phyloP scores from a whole-genome alignment of 257 asterid species.

The Nicotiana tomentosiformis region DNA sequence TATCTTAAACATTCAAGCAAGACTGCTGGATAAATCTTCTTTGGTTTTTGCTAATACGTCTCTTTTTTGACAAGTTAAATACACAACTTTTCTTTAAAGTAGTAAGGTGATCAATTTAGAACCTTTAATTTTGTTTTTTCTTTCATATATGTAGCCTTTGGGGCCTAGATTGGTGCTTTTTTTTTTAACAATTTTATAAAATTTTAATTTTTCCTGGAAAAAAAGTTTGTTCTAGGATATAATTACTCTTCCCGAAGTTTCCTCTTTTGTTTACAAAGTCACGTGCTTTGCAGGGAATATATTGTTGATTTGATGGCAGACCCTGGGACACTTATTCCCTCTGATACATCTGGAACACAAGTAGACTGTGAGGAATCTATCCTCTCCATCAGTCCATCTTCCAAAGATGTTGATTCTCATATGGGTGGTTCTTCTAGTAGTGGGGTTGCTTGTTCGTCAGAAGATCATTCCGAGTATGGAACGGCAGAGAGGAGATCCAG shows the following conservation, averaged over 20 bases:
- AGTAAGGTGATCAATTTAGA: not conserved
- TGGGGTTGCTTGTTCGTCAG: conserved; percentile 31
- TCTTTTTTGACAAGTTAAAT: not conserved
- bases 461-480: conserved; percentile 29
- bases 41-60: not conserved
- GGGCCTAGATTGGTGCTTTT: not conserved
- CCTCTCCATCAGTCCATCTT: conserved; percentile 19
- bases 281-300: conserved; percentile 63
- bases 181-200: not conserved
- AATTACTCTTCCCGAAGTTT: not conserved
- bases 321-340: conserved; percentile 96
- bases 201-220: not conserved
- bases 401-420: conserved; percentile 31
- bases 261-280: not conserved
- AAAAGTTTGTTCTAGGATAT: not conserved
- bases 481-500: conserved; percentile 19
- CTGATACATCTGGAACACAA: conserved; percentile 62
- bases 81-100: not conserved
- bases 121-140: not conserved
- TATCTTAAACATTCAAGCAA: not conserved
- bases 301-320: conserved; percentile 97
- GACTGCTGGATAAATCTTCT: not conserved
- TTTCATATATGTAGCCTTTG: not conserved
- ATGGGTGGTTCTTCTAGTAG: conserved; percentile 41
- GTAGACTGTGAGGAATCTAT: conserved; percentile 29